Evolutionary conservation across 2,329 filamentous ascomycete species (phyloP), one percentile per base, ranked within the genome.

Genomic region (Nemania sp.): DNA sequence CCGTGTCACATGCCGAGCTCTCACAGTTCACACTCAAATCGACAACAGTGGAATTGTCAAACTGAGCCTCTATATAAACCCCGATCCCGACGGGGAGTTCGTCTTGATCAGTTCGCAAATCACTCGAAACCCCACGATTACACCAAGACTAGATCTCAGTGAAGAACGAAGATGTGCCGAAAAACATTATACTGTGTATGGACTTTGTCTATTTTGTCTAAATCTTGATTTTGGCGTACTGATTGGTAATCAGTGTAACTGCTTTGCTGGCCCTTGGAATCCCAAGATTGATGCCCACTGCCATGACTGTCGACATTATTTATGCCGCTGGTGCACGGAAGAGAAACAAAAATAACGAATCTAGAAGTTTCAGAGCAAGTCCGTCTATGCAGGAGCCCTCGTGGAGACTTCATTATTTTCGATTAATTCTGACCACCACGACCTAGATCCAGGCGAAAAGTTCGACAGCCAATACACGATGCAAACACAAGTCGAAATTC

Each of bases 211-310:
- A 2, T 22, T 15, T 2, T 7, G 24, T 8, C 5, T 37, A 4
- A 39, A 19, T 5, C 7, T n/a, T n/a, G n/a, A n/a, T 14, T 6
- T 15, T 9, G 2, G 6, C 14, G 22, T 51, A 45, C 52, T 55
- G 12, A 55, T 26, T 24, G 4, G 15, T 26, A 3, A 11, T 15
- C 5, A 55, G 52, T 55, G 52, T 11, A 2, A 31, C 1, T 55
- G 52, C n/a, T 36, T 26, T 9, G 42, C 51, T 6, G 52, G 52
- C 2, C 47, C 52, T 2, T 51, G 46, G 46, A 46, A 41, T n/a
- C 1, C 6, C 0, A 1, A 4, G 2, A 2, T 41, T 8, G 41
- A 55, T 31, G 17, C 4, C 5, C 15, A 41, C 6, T 55, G 52
- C 14, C 33, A 33, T 0, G 12, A 12, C 7, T 55, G 52, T 20